phyloP scores from a whole-genome alignment of 768 basidiomycete genomes.

The Termitomyces sp. region DNA sequence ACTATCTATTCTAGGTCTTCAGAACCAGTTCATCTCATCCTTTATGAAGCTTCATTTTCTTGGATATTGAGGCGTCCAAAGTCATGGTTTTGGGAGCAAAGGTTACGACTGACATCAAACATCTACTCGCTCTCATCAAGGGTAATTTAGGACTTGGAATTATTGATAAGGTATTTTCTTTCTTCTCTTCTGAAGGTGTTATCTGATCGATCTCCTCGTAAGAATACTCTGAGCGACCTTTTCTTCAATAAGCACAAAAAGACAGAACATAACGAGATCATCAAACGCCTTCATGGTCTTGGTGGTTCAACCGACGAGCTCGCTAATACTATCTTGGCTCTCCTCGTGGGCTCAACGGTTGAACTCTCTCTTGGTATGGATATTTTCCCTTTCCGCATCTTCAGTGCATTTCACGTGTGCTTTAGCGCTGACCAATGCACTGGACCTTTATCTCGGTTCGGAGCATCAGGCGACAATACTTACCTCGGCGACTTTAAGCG shows the following conservation, averaged over 20 bases:
- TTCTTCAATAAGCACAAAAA: constrained; percentile 43
- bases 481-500: constrained; percentile 24
- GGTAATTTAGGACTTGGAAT: constrained; percentile 33
- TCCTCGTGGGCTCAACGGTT: constrained; percentile 61
- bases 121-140: constrained; percentile 55
- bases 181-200: background rate
- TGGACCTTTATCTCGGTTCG: constrained; percentile 61
- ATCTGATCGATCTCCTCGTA: constrained; percentile 22
- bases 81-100: constrained; percentile 49
- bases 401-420: background rate
- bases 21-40: background rate
- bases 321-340: constrained; percentile 64
- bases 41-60: constrained; percentile 60
- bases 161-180: constrained; percentile 34
- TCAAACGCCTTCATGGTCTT: constrained; percentile 51
- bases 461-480: constrained; percentile 32
- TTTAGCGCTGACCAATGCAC: constrained; percentile 56
- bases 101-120: constrained; percentile 45
- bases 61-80: constrained; percentile 58
- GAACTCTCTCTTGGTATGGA: constrained; percentile 62
- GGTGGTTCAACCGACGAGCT: constrained; percentile 55
- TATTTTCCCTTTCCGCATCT: background rate
- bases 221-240: constrained; percentile 35
- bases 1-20: background rate
- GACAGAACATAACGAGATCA: constrained; percentile 42